phyloP scores from a whole-genome alignment of 257 asterid species.

The Mitragyna speciosa region DNA sequence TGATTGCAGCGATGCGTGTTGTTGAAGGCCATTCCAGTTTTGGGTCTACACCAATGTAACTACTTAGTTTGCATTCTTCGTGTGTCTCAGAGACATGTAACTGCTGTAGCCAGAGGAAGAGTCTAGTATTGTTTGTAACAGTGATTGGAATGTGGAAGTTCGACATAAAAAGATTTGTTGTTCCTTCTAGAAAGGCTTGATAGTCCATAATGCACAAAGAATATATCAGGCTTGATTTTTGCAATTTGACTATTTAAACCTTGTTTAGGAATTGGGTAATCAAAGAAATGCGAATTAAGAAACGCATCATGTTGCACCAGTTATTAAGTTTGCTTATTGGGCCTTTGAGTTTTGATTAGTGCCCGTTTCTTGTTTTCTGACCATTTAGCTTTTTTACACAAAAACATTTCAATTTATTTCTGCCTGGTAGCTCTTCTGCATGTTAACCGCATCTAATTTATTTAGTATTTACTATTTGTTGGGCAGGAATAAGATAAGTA shows the following conservation, averaged over 20 bases:
- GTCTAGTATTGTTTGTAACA: not conserved
- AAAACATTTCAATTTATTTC: not conserved
- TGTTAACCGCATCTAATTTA: not conserved
- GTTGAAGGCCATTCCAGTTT: not conserved
- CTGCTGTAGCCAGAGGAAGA: not conserved
- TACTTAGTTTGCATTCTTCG: not conserved
- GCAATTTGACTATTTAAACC: not conserved
- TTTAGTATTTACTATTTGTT: conserved; percentile 1
- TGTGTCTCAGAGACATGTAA: not conserved
- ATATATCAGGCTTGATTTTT: not conserved
- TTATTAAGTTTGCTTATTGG: not conserved
- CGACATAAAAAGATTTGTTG: not conserved
- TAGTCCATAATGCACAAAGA: not conserved
- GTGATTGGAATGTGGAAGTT: not conserved
- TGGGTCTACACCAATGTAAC: not conserved
- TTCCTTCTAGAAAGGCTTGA: not conserved
- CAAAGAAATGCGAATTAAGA: not conserved
- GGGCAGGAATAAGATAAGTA: conserved; percentile 75
- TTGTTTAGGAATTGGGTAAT: not conserved
- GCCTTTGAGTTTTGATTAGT: not conserved
- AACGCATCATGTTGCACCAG: not conserved
- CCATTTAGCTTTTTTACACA: not conserved
- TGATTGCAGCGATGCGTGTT: not conserved
- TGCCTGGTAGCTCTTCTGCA: not conserved
- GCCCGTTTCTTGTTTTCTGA: not conserved